Evolutionary conservation across 1,139 yeast genomes (phyloP), one percentile per base, ranked within the genome.

Genomic region (Diutina siamensis): DNA sequence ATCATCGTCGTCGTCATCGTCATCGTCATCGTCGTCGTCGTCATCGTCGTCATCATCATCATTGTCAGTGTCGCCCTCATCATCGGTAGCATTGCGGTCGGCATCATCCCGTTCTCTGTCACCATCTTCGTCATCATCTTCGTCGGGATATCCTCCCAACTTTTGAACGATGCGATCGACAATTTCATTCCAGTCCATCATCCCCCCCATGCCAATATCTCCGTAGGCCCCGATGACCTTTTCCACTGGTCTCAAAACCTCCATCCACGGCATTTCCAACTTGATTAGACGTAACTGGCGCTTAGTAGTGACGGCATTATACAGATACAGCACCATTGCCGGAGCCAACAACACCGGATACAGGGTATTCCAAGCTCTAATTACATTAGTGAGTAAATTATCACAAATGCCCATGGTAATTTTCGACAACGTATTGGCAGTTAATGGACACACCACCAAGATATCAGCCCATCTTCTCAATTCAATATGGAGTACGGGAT

Each of bases 381-480:
- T 74, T 13, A 88, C 95, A 56, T 84, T 85, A 2, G 97, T 88
- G 48, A 89, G 67, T 51, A 89, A 66, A 60, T 88, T 88, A 61
- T 89, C 95, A 62, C 96, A 88, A 47, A 89, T 71, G 2, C 97
- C 97, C 50, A 87, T 67, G 0, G 96, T 83, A 44, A 88, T 78
- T 58, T 89, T 89, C n/a, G 95, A 83, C 47, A 89, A 67, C 0
- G 97, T 83, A 60, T 89, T 88, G 5, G 97, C 96, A 13, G 95
- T 83, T 51, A 88, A 66, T 2, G 97, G 97, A 34, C 95, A 94
- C 46, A 89, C 83, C 34, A 88, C 73, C 46, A 89, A 69, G 31
- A 89, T 81, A 63, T 89, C 96, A 0, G 97, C 97, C 97, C 97
- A 89, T 55, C 95, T 76, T 53, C 97, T 77, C 49, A 89, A 70